Percentiles rank a stretch among this genome's conserved stretches.
Evolutionary conservation across 345 rosid species (phyloP).

Genomic region (Zanthoxylum bungeanum): DNA sequence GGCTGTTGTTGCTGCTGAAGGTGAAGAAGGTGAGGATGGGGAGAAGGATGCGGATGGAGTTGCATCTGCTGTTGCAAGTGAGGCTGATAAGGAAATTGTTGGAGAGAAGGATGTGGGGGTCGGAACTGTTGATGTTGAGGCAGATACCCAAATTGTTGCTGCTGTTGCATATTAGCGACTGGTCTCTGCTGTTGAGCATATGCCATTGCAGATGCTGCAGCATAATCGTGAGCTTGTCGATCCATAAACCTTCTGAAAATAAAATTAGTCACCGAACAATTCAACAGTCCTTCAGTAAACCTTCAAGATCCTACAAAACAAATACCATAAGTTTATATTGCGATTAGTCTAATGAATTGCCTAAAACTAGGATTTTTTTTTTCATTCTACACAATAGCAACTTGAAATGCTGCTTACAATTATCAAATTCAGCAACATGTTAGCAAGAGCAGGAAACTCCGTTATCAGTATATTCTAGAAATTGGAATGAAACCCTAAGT

Average conservation of each 20-base stretch:
- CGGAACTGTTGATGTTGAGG: conserved; percentile 79
- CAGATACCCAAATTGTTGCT: conserved; percentile 73
- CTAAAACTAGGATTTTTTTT: no score
- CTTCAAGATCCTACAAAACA: neutral
- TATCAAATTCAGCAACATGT: no score
- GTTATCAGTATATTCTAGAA: no score
- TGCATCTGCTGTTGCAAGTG: conserved; percentile 72
- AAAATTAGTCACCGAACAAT: neutral
- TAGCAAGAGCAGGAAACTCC: no score
- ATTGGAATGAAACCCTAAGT: no score
- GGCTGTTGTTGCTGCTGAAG: conserved; percentile 64
- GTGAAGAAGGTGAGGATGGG: conserved; percentile 69
- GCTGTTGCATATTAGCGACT: no score
- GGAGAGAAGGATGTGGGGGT: conserved; percentile 76
- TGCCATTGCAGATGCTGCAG: conserved; percentile 67
- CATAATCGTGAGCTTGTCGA: conserved; percentile 36
- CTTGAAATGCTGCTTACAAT: no score
- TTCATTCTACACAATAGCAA: no score
- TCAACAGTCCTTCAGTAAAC: neutral
- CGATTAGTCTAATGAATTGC: neutral
- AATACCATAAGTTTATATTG: neutral
- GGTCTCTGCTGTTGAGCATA: conserved; percentile 80
- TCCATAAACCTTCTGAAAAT: neutral
- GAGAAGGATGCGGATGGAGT: conserved; percentile 48
- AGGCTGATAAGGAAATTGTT: conserved; percentile 81